Conservation (phyloP, 2,329 filamentous ascomycete species). For the Biscogniauxia marginata region DNA sequence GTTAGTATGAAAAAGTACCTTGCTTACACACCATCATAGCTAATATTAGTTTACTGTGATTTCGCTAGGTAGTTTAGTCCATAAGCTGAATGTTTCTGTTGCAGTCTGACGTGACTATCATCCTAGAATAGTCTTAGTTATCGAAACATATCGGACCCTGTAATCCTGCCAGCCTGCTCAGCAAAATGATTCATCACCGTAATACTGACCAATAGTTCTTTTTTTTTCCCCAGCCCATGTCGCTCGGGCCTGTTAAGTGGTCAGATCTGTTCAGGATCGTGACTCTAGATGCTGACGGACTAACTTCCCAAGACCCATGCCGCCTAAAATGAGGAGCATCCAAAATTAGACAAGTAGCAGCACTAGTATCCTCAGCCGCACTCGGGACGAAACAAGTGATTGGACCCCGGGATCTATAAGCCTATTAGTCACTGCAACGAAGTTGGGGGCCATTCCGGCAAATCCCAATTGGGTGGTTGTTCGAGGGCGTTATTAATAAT, state of each 20-base stretch:
- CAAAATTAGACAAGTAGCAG: not conserved
- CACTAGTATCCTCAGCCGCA: not conserved
- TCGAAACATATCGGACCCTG: not conserved
- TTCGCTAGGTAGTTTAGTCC: not conserved
- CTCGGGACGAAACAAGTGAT: not conserved
- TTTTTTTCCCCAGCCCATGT: not conserved
- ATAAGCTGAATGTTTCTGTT: not conserved
- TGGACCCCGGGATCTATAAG: not conserved
- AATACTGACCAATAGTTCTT: no score
- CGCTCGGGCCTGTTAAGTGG: not conserved
- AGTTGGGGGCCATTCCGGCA: not conserved
- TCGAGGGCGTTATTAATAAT: not conserved
- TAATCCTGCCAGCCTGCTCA: not conserved
- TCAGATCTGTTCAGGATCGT: not conserved
- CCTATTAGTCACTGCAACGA: not conserved
- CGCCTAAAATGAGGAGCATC: not conserved
- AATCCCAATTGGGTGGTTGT: not conserved
- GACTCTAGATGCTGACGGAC: not conserved
- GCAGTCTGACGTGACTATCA: not conserved
- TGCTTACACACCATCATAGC: not conserved
- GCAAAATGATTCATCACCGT: not conserved
- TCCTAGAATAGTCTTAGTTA: not conserved
- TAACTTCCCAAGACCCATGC: not conserved
- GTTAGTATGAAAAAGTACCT: not conserved
- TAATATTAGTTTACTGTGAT: not conserved